Conservation (phyloP, 305 asterid species). For the Plantago coronopus region DNA sequence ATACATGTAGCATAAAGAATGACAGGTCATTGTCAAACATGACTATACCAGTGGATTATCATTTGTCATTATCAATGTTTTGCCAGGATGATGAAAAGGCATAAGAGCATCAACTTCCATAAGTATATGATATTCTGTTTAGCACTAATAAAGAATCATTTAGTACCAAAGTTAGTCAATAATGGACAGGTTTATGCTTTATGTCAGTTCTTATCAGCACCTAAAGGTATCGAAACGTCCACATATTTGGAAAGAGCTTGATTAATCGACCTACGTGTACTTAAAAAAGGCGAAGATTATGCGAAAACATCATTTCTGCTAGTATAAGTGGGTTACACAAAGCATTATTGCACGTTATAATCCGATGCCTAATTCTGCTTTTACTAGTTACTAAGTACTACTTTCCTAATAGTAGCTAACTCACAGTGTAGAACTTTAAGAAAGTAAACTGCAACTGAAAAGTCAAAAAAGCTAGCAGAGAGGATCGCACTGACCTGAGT, state of each 20-base stretch:
- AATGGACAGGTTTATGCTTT: constrained; percentile 5
- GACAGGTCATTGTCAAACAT: no score
- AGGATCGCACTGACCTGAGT: constrained; percentile 58
- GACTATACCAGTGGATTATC: no score
- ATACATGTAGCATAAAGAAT: constrained; percentile 10
- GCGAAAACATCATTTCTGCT: neutral
- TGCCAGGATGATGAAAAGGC: constrained; percentile 8
- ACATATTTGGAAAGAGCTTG: neutral
- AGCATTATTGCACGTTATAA: constrained; percentile 8
- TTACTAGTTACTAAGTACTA: no score
- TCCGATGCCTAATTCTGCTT: neutral
- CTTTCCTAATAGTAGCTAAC: neutral
- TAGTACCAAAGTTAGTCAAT: constrained; percentile 1
- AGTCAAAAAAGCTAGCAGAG: no score
- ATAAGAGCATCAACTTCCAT: constrained; percentile 17
- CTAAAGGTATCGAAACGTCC: neutral
- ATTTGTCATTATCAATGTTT: no score
- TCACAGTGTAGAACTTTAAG: no score
- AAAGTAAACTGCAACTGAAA: no score
- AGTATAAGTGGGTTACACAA: constrained; percentile 5
- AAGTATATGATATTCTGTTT: constrained; percentile 19
- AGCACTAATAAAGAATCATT: constrained; percentile 20
- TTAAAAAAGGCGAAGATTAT: neutral
- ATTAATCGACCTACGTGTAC: neutral
- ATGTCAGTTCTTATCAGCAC: constrained; percentile 5